phyloP scores from a whole-genome alignment of 2,329 filamentous ascomycete species.

The Diaporthe velutina region DNA sequence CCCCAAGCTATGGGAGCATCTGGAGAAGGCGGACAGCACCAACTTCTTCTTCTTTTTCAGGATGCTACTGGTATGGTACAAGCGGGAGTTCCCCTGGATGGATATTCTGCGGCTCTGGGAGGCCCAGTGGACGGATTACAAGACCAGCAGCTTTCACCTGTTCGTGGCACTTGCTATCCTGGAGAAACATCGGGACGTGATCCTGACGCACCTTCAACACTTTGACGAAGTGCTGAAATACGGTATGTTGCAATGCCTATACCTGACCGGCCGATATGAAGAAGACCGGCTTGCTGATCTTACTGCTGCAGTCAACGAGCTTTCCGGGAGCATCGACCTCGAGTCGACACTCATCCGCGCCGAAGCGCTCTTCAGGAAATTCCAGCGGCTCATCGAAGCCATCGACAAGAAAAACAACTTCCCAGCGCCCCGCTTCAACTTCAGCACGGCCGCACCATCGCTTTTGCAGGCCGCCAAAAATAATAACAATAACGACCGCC shows the following conservation, averaged over 20 bases:
- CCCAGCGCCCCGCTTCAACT: slow-evolving; percentile 65
- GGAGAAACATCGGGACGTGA: slow-evolving; percentile 95
- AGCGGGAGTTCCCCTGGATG: slow-evolving; percentile 92
- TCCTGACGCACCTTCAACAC: slow-evolving; percentile 92
- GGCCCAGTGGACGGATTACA: slow-evolving; percentile 91
- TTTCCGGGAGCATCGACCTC: slow-evolving; percentile 93
- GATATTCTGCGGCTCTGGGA: slow-evolving; percentile 94
- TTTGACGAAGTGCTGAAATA: slow-evolving; percentile 99
- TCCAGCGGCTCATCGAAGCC: slow-evolving; percentile 88
- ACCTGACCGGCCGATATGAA: not conserved
- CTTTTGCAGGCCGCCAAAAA: not conserved
- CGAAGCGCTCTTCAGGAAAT: slow-evolving; percentile 88
- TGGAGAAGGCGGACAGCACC: slow-evolving; percentile 91
- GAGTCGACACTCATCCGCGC: slow-evolving; percentile 88
- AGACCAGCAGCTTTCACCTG: slow-evolving; percentile 90
- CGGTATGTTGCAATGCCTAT: slow-evolving; percentile 64
- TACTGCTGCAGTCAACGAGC: slow-evolving; percentile 82
- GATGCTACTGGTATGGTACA: slow-evolving; percentile 99
- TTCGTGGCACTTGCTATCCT: slow-evolving; percentile 95
- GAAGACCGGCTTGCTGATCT: slow-evolving; percentile 36
- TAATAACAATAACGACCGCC: slow-evolving; percentile 24
- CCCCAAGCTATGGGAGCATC: slow-evolving; percentile 90
- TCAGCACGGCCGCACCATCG: slow-evolving; percentile 32
- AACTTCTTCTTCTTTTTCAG: slow-evolving; percentile 99
- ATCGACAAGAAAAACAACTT: slow-evolving; percentile 94